phyloP scores from a whole-genome alignment of 305 asterid species.

The Solanum hybrid region DNA sequence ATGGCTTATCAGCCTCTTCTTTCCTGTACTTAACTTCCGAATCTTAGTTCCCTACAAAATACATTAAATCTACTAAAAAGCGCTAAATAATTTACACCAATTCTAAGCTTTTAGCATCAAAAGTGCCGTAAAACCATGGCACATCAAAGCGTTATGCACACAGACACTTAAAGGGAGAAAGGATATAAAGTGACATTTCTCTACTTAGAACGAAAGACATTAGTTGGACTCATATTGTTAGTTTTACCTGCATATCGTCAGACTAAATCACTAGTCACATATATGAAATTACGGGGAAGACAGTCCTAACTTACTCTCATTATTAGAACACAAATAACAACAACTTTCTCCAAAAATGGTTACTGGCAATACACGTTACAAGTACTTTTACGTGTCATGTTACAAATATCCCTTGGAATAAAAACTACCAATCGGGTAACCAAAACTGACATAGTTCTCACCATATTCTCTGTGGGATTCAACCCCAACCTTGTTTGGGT shows the following conservation, averaged over 20 bases:
- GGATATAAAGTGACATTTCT: background rate
- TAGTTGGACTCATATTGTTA: background rate
- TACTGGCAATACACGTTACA: background rate
- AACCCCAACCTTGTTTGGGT: background rate
- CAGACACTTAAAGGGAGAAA: background rate
- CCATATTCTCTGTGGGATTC: background rate
- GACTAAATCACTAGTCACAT: background rate
- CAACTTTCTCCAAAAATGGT: background rate
- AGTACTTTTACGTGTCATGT: background rate
- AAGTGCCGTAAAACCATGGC: background rate
- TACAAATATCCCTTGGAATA: background rate
- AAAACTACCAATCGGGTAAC: background rate
- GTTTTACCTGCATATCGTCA: background rate
- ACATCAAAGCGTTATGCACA: background rate
- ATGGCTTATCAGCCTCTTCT: background rate
- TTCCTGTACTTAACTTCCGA: background rate
- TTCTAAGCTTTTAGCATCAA: background rate
- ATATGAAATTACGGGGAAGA: background rate
- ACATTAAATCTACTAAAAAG: background rate
- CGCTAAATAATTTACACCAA: background rate
- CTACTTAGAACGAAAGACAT: background rate
- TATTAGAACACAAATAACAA: background rate
- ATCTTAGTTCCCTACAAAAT: background rate
- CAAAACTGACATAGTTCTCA: background rate
- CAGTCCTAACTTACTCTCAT: background rate